phyloP scores from a whole-genome alignment of 2,329 filamentous ascomycete genomes.

The Didymella arachidicola region DNA sequence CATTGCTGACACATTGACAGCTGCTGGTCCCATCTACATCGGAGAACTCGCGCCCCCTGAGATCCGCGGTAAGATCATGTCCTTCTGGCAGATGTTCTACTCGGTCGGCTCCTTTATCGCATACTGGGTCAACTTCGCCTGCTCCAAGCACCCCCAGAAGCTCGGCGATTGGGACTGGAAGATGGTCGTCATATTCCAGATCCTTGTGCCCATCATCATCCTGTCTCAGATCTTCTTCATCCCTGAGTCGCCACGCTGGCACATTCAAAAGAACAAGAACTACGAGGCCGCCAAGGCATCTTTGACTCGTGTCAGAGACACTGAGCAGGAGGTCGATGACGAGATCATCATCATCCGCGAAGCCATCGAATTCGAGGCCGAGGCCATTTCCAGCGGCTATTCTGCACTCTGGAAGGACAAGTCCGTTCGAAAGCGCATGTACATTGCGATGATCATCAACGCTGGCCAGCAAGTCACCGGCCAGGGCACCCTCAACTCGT shows the following conservation, averaged over 20 bases:
- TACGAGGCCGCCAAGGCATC: constrained; percentile 67
- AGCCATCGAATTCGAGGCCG: constrained; percentile 75
- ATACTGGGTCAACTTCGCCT: constrained; percentile 69
- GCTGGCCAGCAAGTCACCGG: constrained; percentile 76
- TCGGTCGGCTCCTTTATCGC: constrained; percentile 70
- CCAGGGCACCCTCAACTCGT: constrained; percentile 75
- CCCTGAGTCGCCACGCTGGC: constrained; percentile 74
- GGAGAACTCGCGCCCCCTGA: constrained; percentile 70
- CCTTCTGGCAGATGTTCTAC: constrained; percentile 74
- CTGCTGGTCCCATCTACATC: constrained; percentile 74
- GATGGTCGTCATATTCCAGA: constrained; percentile 76
- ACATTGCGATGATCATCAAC: constrained; percentile 71
- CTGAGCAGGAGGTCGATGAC: constrained; percentile 70
- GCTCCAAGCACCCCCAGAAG: constrained; percentile 60
- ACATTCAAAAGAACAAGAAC: constrained; percentile 67
- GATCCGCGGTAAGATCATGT: constrained; percentile 73
- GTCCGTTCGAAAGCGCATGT: constrained; percentile 71
- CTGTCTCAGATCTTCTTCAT: constrained; percentile 66
- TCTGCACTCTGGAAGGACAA: constrained; percentile 73
- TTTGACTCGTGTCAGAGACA: constrained; percentile 68
- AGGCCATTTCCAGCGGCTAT: constrained; percentile 70
- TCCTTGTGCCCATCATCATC: constrained; percentile 71
- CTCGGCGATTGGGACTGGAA: constrained; percentile 78
- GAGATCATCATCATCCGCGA: constrained; percentile 71
- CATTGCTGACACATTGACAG: constrained; percentile 44